Percentiles rank a stretch among this genome's conserved stretches.
These are phyloP conservation scores for Psidium guajava DNA, from an alignment of 345 rosid genomes.

Conservation along the genomic window DNA sequence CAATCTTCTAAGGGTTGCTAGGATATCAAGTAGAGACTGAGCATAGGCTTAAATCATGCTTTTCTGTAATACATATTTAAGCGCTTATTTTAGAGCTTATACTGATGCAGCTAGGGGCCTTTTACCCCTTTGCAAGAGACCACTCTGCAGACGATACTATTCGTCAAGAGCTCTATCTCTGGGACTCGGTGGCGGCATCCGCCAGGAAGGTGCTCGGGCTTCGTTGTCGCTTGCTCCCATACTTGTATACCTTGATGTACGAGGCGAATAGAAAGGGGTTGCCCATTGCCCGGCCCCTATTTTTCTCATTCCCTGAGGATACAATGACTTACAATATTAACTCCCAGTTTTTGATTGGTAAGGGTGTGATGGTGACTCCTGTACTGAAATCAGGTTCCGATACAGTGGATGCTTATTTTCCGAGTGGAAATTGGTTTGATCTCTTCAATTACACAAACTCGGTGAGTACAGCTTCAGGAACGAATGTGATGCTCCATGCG, in stretches of 20 bases:
- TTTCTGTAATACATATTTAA: accelerated
- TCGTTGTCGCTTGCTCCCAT: slow-evolving; percentile 57
- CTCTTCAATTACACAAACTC: slow-evolving; percentile 47
- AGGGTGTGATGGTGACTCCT: slow-evolving; percentile 54
- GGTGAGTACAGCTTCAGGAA: slow-evolving; percentile 20
- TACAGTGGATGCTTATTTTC: slow-evolving; percentile 47
- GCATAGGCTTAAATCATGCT: neutral
- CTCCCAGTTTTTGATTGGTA: slow-evolving; percentile 49
- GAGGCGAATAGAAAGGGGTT: slow-evolving; percentile 44
- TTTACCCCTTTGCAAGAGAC: slow-evolving; percentile 78
- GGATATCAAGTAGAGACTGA: neutral
- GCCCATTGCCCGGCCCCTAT: slow-evolving; percentile 71
- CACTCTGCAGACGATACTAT: slow-evolving; percentile 19
- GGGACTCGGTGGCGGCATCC: slow-evolving; percentile 65
- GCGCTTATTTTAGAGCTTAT: neutral
- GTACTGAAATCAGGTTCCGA: slow-evolving; percentile 22
- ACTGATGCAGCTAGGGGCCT: slow-evolving; percentile 54
- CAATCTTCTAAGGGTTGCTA: neutral
- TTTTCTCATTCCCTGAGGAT: slow-evolving; percentile 62
- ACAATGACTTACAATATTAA: slow-evolving; percentile 30
- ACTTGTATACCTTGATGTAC: slow-evolving; percentile 57
- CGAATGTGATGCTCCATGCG: slow-evolving; percentile 26
- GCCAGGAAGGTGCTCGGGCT: slow-evolving; percentile 62
- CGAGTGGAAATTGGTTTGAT: slow-evolving; percentile 59
- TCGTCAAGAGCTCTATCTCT: slow-evolving; percentile 61